Base-by-base conservation (phyloP, 805 yeast species). In the Candida germanica region DNA sequence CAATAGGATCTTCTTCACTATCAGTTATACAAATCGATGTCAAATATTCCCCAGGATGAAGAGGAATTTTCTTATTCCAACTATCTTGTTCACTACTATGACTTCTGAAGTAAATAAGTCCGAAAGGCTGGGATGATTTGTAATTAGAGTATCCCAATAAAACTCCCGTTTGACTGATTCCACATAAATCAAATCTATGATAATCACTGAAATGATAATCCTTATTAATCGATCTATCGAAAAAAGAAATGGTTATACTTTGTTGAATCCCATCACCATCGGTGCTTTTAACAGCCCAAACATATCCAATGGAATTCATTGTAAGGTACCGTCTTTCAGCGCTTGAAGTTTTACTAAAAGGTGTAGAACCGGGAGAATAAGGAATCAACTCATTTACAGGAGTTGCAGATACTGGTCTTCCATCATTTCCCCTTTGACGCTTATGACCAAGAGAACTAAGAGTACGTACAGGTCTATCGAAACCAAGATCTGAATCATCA, bases 161-260 rank as follows among this genome's bases (percentile, higher is more conserved):
- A 2, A 83, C 59, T 2, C 93, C 96, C 1, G 68, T 69, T 12
- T 71, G 73, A 34, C 81, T 80, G 50, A 91, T 67, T 1, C 84
- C 76, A 18, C 95, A 91, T 35, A 87, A 59, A 54, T 87, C 95
- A 58, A 71, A 87, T 10, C 75, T 72, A 42, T 72, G 69, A 30
- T 75, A 58, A 58, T 91, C 98, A 31, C 80, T 81, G 61, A 91
- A 89, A 59, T 87, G 91, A 50, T 87, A 87, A 49, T 87, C 96
- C 39, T 80, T 76, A 52, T 81, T 83, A 9, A 71, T 51, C 0
- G 87, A 78, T 35, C 83, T 69, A 54, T 91, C 97, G 51, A 87
- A 87, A 52, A 93, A 91, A 10, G 87, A 77, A 2, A 89, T 87
- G 0, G 96, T 89, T n/a, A 91, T 69, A 26, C 89, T 79, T 40